Base-by-base conservation (phyloP, 768 basidiomycete genomes). In the Brasilioporus rufonigricans region DNA sequence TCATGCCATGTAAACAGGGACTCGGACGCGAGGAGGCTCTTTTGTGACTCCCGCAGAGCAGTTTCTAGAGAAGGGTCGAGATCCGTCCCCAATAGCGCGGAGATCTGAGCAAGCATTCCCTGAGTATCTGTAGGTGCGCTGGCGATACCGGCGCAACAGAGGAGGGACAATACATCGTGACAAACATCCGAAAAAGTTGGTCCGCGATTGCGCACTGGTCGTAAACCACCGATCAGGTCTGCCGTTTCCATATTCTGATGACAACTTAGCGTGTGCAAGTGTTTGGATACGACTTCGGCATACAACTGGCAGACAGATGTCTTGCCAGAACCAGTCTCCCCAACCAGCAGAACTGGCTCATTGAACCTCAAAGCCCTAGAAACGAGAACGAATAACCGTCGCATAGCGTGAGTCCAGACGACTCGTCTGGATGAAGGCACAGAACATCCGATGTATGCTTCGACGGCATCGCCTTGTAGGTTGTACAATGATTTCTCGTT, bases 241-340 rank as follows among this genome's bases (percentile, higher is more conserved):
- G 95, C 92, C 0, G 96, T 97, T 74, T 99, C 97, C 26, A 95
- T 98, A 66, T 97, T 98, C 71, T 97, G 94, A 68, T 99, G 97
- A 64, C 97, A 98, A 61, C 92, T 98, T 59, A 99, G 81, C 5
- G 84, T 77, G 61, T 87, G 75, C 26, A 99, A 76, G 33, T 69
- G 74, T 63, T 83, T 84, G 24, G 72, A 71, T 23, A 81, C 72
- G 1, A 84, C 83, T 41, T 86, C 80, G 0, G 97, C 89, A 60
- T 89, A 88, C 5, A 93, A 74, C 66, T 98, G 93, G 65, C 96
- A 98, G 38, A 98, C 88, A 1, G 96, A 97, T 0, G 97, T 99
- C 73, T 99, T 99, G 16, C 97, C 97, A 4, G 89, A 91, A 14
- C 97, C 97, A 0, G 97, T 98, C 71, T 98, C 96, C 0, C 97